These are phyloP conservation scores for Actinomucor elegans DNA, from an alignment of 371 early-diverging fungal genomes.

Conservation along the genomic window DNA sequence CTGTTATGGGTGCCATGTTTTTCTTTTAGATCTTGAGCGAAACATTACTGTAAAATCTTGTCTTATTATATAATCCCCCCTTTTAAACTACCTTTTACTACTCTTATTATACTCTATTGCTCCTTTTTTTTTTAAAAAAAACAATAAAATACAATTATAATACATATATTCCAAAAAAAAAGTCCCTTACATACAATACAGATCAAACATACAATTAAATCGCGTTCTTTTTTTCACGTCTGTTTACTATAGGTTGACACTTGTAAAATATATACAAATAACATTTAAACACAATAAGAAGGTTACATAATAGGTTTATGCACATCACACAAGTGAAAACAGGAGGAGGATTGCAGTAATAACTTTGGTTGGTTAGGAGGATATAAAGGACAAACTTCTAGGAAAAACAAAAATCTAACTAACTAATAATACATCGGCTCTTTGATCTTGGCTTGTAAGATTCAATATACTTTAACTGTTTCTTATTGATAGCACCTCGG, in stretches of 20 bases:
- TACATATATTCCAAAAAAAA: too few species aligned
- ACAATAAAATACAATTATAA: not conserved
- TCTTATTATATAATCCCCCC: not conserved
- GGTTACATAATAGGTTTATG: too few species aligned
- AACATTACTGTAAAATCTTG: not conserved
- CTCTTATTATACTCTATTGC: too few species aligned
- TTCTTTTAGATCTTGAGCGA: not conserved
- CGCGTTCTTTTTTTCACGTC: too few species aligned
- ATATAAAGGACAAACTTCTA: not conserved
- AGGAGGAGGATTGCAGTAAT: not conserved
- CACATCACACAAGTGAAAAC: not conserved
- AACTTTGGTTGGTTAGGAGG: not conserved
- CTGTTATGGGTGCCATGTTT: slow-evolving; percentile 1
- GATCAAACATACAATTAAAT: too few species aligned
- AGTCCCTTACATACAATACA: not conserved
- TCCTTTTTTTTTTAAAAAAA: not conserved
- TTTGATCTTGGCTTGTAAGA: slow-evolving; percentile 65
- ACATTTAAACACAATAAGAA: too few species aligned
- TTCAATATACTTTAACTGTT: slow-evolving; percentile 78
- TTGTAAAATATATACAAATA: too few species aligned
- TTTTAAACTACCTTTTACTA: not conserved
- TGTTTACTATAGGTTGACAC: too few species aligned
- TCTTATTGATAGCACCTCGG: slow-evolving; percentile 86
- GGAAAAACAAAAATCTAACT: not conserved
- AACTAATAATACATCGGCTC: slow-evolving; percentile 42